phyloP scores from a whole-genome alignment of 192 early-diverging fungal genomes.

The Backusella luteola region DNA sequence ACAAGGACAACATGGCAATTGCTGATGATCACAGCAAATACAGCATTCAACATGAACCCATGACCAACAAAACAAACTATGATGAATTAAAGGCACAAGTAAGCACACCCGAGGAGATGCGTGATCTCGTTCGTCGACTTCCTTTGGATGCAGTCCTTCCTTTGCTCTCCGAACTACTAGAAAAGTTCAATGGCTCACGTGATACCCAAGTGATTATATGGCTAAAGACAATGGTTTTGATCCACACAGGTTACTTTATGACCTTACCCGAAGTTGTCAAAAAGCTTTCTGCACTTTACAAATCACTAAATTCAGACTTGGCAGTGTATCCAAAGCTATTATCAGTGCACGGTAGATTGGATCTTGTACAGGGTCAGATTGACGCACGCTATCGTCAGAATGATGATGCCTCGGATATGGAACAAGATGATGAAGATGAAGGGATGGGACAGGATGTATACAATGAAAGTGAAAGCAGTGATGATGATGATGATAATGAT shows the following conservation, averaged over 20 bases:
- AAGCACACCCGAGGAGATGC: slow-evolving; percentile 23
- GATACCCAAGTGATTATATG: slow-evolving; percentile 42
- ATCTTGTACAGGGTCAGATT: slow-evolving; percentile 50
- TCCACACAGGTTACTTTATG: slow-evolving; percentile 56
- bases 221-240: slow-evolving; percentile 47
- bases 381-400: slow-evolving; percentile 39
- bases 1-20: neutral
- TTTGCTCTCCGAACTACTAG: slow-evolving; percentile 44
- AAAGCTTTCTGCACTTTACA: slow-evolving; percentile 50
- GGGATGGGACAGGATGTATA: neutral
- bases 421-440: slow-evolving; percentile 11
- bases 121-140: slow-evolving; percentile 46
- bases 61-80: neutral
- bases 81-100: neutral
- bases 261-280: slow-evolving; percentile 46
- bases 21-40: neutral
- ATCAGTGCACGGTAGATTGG: slow-evolving; percentile 49
- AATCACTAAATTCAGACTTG: slow-evolving; percentile 46
- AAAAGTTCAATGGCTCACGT: slow-evolving; percentile 45
- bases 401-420: slow-evolving; percentile 22
- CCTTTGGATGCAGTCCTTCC: slow-evolving; percentile 47
- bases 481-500: neutral
- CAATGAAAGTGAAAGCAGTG: neutral
- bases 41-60: neutral
- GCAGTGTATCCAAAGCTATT: slow-evolving; percentile 45